Conservation (phyloP, 768 basidiomycete species). For the Rossbeevera mucosa region DNA sequence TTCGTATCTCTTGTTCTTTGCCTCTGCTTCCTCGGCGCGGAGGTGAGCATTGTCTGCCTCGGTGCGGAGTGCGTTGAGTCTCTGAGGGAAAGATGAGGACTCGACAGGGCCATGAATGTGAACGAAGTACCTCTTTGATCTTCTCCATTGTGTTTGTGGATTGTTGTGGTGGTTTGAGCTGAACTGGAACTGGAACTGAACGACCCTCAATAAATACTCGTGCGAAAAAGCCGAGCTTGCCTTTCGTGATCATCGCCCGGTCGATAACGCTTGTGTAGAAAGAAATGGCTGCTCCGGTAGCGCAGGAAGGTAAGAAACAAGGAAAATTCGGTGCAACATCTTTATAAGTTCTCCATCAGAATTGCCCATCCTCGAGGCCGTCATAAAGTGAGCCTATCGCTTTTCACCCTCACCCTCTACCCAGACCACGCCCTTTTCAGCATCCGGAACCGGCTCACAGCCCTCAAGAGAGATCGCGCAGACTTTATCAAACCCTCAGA, state of each 20-base stretch:
- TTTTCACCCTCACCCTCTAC: constrained; percentile 11
- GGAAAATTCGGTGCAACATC: background rate
- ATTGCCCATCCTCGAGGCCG: constrained; percentile 87
- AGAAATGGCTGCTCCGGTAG: constrained; percentile 65
- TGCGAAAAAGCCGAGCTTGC: constrained; percentile 32
- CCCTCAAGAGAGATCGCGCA: constrained; percentile 87
- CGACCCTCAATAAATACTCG: no score
- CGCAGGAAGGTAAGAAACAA: constrained; percentile 62
- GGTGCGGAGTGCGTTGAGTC: constrained; percentile 68
- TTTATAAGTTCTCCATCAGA: constrained; percentile 46
- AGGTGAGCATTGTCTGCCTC: constrained; percentile 82
- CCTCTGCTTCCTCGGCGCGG: constrained; percentile 89
- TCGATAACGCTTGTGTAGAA: background rate
- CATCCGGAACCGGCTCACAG: constrained; percentile 92
- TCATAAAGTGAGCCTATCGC: constrained; percentile 64
- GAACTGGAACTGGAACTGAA: constrained; percentile 15
- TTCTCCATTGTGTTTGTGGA: constrained; percentile 41
- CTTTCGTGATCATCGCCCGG: constrained; percentile 34
- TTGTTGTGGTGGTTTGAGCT: background rate
- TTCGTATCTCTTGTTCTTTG: constrained; percentile 72
- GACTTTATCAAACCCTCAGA: constrained; percentile 92
- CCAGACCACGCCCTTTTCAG: constrained; percentile 37
- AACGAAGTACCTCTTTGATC: constrained; percentile 47
- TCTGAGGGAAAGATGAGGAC: constrained; percentile 37
- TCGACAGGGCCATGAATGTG: accelerated